Percentiles rank a stretch among this genome's conserved stretches.
Evolutionary conservation across 2,329 filamentous ascomycete genomes (phyloP).

Genomic region (Phaeosphaeria sp.): DNA sequence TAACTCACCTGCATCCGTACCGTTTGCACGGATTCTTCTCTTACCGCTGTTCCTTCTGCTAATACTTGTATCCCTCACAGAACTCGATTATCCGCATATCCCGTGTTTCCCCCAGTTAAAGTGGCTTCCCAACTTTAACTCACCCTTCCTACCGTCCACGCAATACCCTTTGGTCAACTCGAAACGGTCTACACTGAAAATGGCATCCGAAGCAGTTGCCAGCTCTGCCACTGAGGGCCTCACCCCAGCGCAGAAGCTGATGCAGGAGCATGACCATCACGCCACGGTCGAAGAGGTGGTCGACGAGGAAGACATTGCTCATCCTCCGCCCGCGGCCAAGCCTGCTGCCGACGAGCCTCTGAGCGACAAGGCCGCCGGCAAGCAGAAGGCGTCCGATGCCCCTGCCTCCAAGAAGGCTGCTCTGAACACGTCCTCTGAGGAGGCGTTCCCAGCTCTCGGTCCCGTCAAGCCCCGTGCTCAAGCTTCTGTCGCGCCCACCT

Average conservation of each 20-base stretch:
- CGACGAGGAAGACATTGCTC: conserved; percentile 76
- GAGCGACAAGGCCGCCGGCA: conserved; percentile 71
- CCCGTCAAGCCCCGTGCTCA: conserved; percentile 68
- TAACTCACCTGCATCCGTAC: not conserved
- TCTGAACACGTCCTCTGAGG: conserved; percentile 85
- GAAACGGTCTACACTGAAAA: conserved; percentile 48
- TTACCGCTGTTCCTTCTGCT: not conserved
- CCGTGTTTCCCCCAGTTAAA: conserved; percentile 1
- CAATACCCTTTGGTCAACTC: conserved; percentile 47
- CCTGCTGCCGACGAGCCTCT: conserved; percentile 46
- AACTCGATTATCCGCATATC: not conserved
- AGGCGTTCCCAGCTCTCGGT: conserved; percentile 92
- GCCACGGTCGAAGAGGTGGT: conserved; percentile 80
- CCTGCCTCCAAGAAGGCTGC: conserved; percentile 43
- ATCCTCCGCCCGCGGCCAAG: conserved; percentile 60
- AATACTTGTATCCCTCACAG: not conserved
- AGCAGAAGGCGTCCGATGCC: conserved; percentile 67
- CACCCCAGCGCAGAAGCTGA: conserved; percentile 64
- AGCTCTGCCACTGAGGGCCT: conserved; percentile 45
- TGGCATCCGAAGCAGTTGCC: conserved; percentile 47
- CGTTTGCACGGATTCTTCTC: too few relatives aligned
- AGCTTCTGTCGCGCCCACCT: conserved; percentile 72
- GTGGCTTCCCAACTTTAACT: conserved; percentile 39
- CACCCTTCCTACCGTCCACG: conserved; percentile 39
- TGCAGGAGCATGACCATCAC: conserved; percentile 69